Base-by-base conservation (phyloP, 768 basidiomycete species). In the Mrakia frigida region DNA sequence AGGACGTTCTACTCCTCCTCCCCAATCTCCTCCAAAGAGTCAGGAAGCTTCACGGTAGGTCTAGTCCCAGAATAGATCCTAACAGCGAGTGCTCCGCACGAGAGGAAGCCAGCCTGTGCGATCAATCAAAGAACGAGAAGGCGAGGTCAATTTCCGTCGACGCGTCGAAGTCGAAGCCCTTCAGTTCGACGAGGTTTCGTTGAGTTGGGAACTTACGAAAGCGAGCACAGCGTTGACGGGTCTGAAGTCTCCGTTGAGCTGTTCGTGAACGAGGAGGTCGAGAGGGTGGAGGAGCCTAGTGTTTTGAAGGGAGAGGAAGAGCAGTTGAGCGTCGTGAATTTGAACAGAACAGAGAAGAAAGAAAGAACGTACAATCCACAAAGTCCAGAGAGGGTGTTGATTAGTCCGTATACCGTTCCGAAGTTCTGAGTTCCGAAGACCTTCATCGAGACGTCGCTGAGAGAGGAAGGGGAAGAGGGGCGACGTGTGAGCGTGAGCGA, bases 351-450 rank as follows among this genome's bases (percentile, higher is more conserved):
- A 37, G 28, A 43, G 43, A 31, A 16, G 6, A 16, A 33, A 6
- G 59, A 61, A 37, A 52, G 72, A 14, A 33, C 39, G n/a, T 35
- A 72, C 70, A 72, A 25, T 2, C 83, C 84, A 68, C 84, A 80
- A 3, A 83, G 43, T 6, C 84, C 84, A 14, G 83, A 81, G 9
- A 83, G 35, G n/a, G 83, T 82, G 78, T 83, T 83, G 28, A 82
- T 81, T 10, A 84, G 79, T 6, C 84, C 84, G 61, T 84, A 84
- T 52, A 85, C 83, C 21, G 82, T 83, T 2, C 84, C 84, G 73
- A 85, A 85, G 10, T 82, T 84, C 37, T 80, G 79, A 67, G 82
- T 83, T 13, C 83, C 82, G 71, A 83, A 83, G 23, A 82, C 72
- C 68, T 79, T 79, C 56, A 41, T 13, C 5, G 56, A 46, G 41